Evolutionary conservation across 371 early-diverging fungal genomes (phyloP), one percentile per base, ranked within the genome.

Genomic region (Agmasoma carcini): DNA sequence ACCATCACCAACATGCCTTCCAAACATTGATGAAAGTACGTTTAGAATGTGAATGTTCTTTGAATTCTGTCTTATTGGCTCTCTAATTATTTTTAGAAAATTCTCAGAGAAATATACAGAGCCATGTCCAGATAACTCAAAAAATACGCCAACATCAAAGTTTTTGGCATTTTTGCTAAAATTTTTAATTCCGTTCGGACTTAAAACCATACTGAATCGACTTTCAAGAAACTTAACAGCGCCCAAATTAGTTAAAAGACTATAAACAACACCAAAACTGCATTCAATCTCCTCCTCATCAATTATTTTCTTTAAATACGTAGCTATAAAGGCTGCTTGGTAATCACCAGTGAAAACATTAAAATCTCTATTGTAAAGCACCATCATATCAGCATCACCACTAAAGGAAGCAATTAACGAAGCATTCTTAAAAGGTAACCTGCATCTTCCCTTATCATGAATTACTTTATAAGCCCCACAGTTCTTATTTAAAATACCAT

Each of bases 91-190:
- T 23, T 56, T 26, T 36, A 64, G 75, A 11, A 88, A 86, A 17
- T 71, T 75, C 46, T 81, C 75, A 71, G 86, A 88, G 77, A 98
- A 95, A 53, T 87, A 80, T 29, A 93, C 85, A 17, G 95, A 92
- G 45, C 99, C 99, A 73, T 98, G 99, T 48, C 99, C 99, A 63
- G 96, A 96, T 33, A 94, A 93, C 75, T 98, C 99, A 82, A 95
- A 96, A 79, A 94, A 98, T 37, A 94, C 88, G 66, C 97, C 94
- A 59, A 95, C 82, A 74, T 88, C 90, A 75, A 85, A 95, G 61
- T 85, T 82, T 68, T 84, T 81, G 36, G 95, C 95, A 70, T 87
- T 88, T 71, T 87, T 90, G 64, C 93, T 91, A 71, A 96, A 80
- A 77, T 98, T 88, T 80, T 98, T 98, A 57, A 98, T 95, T 63